phyloP scores from a whole-genome alignment of 2,329 filamentous ascomycete species.

The Waltergamsia citrina region DNA sequence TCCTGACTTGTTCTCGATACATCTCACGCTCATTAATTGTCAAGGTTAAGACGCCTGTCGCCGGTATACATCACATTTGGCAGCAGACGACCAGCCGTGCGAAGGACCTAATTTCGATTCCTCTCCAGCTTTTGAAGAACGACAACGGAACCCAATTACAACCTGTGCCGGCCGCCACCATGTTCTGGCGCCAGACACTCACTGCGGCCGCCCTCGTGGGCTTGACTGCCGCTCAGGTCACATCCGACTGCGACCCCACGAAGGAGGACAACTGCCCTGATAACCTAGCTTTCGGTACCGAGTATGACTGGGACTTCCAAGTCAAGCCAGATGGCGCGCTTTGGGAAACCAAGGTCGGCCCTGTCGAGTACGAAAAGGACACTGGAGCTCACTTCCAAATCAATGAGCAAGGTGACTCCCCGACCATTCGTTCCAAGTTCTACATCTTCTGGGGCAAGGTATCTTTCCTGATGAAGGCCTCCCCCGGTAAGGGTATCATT shows the following conservation, averaged over 20 bases:
- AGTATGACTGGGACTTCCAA: conserved; percentile 57
- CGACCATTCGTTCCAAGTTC: conserved; percentile 69
- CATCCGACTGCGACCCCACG: conserved; percentile 68
- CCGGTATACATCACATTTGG: no score
- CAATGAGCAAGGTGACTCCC: conserved; percentile 59
- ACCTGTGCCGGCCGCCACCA: conserved; percentile 7
- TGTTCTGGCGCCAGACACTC: conserved; percentile 17
- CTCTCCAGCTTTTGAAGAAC: no score
- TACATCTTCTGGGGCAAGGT: conserved; percentile 82
- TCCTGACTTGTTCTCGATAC: no score
- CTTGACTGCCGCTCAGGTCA: conserved; percentile 60
- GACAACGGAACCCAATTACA: no score
- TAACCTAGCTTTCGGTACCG: conserved; percentile 60
- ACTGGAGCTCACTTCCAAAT: conserved; percentile 67
- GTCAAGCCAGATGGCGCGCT: conserved; percentile 44
- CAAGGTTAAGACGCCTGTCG: no score
- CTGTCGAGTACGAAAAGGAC: conserved; percentile 48
- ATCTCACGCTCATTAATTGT: no score
- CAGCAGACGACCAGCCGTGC: no score
- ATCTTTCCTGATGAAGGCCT: conserved; percentile 69
- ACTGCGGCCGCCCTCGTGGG: conserved; percentile 27
- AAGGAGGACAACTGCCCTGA: conserved; percentile 57
- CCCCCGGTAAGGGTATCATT: conserved; percentile 66
- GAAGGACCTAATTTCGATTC: no score
- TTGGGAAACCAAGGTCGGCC: conserved; percentile 62